Percentiles rank a stretch among this genome's conserved stretches.
Conservation (phyloP, 1,139 yeast species). For the Suhomyces atakaporum region DNA sequence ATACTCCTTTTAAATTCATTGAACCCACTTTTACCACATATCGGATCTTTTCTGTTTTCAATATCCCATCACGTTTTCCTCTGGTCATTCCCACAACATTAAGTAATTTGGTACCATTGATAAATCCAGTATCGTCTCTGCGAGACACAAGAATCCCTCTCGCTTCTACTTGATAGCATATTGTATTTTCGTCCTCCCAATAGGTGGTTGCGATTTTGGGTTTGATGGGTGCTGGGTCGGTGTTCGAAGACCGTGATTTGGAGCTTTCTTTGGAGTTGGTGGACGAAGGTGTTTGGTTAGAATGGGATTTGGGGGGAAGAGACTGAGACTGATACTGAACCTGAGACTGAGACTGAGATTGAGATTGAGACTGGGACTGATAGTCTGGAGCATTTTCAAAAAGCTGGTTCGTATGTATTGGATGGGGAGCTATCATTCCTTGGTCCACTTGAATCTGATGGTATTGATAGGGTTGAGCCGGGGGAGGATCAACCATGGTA, state of each 20-base stretch:
- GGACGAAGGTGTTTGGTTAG: constrained; percentile 2
- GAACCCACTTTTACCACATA: constrained; percentile 53
- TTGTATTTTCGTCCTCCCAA: constrained; percentile 52
- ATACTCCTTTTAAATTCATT: constrained; percentile 57
- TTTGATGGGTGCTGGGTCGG: constrained; percentile 22
- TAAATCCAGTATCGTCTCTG: constrained; percentile 52
- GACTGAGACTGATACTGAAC: no score
- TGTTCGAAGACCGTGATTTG: constrained; percentile 10
- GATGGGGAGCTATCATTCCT: neutral
- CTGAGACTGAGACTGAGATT: no score
- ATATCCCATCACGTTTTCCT: constrained; percentile 57
- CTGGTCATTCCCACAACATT: constrained; percentile 60
- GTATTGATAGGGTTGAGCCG: no score
- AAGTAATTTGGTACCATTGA: constrained; percentile 57
- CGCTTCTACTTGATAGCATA: constrained; percentile 52
- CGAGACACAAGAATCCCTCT: constrained; percentile 50
- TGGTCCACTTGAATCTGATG: no score
- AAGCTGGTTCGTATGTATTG: neutral
- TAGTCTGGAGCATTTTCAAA: neutral
- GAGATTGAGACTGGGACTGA: neutral
- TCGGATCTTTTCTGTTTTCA: constrained; percentile 48
- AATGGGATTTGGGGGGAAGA: no score
- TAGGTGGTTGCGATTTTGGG: constrained; percentile 47
- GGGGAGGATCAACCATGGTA: neutral
- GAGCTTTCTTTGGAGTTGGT: constrained; percentile 8